Base-by-base conservation (phyloP, 2,329 filamentous ascomycete species). In the Aspergillus candidus region DNA sequence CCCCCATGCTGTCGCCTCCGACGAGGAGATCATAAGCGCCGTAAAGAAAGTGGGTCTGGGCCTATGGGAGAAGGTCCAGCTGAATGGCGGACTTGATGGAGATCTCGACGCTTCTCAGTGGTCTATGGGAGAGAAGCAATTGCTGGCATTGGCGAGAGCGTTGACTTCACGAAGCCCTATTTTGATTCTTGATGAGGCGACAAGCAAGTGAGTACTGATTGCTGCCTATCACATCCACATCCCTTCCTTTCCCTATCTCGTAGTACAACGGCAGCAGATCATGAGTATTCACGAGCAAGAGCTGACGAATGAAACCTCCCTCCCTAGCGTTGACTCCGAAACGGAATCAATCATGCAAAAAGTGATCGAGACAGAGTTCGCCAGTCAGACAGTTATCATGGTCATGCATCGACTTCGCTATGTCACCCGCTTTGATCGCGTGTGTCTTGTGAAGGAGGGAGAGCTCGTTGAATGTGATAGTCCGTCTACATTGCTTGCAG, bases 51-150 rank as follows among this genome's bases (percentile, higher is more conserved):
- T 59, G 10, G 50, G 58, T 5, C 41, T 60, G 10, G 50, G 58
- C 5, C 40, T 60, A n/a, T 61, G 55, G 53, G 35, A 51, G 17
- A 48, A 53, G 15, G 47, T 60, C 22, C 14, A 46, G 33, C 44
- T 35, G 1, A 47, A 54, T 41, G 58, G 52, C 35, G 55, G 52
- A 1, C 46, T 66, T 11, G 55, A 60, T 37, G 41, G 39, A 35
- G 31, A 35, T 3, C 11, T 79, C 49, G 60, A 60, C 4, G 54
- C 66, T 0, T 68, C 71, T 2, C 60, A 65, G n/a, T 73, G 87
- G 32, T 86, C 82, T 0, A 81, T 86, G 60, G 84, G 84, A 13
- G 83, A 88, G 62, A 76, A 83, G 4, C 84, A 88, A 63, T 79
- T 88, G 0, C 74, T 88, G 18, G 85, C 82, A 53, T 76, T 88